These are phyloP conservation scores for Acanthamoeba castellanii DNA, from an alignment of 208 protist genomes.

Conservation along the genomic window DNA sequence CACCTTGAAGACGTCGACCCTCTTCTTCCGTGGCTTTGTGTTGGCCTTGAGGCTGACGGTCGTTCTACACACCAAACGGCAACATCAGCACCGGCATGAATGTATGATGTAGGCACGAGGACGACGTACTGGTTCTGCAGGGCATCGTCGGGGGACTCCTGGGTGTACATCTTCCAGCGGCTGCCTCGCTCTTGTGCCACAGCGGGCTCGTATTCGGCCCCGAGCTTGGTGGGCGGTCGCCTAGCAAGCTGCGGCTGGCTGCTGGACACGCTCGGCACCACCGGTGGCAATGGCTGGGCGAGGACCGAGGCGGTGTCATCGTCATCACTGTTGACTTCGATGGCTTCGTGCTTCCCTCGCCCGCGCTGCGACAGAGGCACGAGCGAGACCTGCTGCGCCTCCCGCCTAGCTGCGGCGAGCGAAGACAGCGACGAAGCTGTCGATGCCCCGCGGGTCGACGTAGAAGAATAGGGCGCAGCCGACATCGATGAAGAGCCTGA, in stretches of 20 bases:
- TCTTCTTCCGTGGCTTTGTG: not conserved
- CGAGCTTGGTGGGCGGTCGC: not conserved
- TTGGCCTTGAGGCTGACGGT: not conserved
- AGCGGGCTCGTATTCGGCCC: not conserved
- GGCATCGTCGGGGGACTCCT: not conserved
- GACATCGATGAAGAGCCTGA: not conserved
- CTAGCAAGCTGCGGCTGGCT: not conserved
- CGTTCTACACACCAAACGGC: not conserved
- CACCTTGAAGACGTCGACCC: conserved; percentile 2
- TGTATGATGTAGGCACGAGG: too few species aligned
- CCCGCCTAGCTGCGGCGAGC: not conserved
- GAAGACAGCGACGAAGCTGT: not conserved
- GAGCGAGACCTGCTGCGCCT: not conserved
- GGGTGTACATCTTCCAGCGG: conserved; percentile 57
- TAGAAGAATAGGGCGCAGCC: not conserved
- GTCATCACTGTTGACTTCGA: conserved; percentile 32
- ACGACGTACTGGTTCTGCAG: conserved; percentile 4
- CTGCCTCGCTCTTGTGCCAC: not conserved
- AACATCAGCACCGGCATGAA: not conserved
- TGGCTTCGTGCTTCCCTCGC: not conserved
- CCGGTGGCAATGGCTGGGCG: not conserved
- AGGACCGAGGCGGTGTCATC: not conserved
- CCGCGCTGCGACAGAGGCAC: not conserved
- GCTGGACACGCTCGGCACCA: not conserved
- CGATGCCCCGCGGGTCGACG: not conserved